A percentile compares a stretch with the other conserved stretches of the same genome.
phyloP scores from a whole-genome alignment of 2,329 filamentous ascomycete species.

The Cladosporium sphaerospermum region DNA sequence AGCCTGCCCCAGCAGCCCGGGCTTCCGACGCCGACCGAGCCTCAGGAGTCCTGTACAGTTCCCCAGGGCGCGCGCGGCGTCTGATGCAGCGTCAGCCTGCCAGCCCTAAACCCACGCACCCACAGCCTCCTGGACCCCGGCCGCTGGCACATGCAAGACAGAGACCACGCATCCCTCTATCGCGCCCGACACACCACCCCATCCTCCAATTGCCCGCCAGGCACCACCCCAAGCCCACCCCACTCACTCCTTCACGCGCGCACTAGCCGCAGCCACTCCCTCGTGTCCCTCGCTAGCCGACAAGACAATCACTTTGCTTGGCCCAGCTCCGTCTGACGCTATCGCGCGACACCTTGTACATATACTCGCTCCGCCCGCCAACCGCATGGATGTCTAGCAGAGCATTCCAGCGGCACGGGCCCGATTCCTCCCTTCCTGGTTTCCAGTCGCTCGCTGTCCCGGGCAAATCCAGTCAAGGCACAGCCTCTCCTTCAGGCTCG shows the following conservation, averaged over 20 bases:
- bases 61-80: too few relatives aligned
- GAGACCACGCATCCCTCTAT: neutral
- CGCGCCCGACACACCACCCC: conserved; percentile 1
- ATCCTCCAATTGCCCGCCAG: conserved; percentile 9
- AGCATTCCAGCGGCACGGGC: conserved; percentile 13
- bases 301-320: conserved; percentile 3
- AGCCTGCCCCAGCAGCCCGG: too few relatives aligned
- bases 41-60: too few relatives aligned
- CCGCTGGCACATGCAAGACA: neutral
- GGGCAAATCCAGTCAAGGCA: conserved; percentile 5
- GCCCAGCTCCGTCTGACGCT: conserved; percentile 8
- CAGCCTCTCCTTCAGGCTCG: conserved; percentile 19
- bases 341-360: neutral
- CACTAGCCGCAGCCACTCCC: conserved; percentile 1
- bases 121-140: too few relatives aligned
- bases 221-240: neutral
- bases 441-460: conserved; percentile 5
- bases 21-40: too few relatives aligned
- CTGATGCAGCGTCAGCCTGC: too few relatives aligned
- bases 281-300: neutral
- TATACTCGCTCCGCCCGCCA: neutral
- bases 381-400: conserved; percentile 26
- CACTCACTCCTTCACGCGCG: conserved; percentile 8
- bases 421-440: conserved; percentile 12
- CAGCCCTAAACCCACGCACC: too few relatives aligned